These are phyloP conservation scores for Phragmites australis DNA, from an alignment of 176 grass and related monocot genomes.

Conservation along the genomic window DNA sequence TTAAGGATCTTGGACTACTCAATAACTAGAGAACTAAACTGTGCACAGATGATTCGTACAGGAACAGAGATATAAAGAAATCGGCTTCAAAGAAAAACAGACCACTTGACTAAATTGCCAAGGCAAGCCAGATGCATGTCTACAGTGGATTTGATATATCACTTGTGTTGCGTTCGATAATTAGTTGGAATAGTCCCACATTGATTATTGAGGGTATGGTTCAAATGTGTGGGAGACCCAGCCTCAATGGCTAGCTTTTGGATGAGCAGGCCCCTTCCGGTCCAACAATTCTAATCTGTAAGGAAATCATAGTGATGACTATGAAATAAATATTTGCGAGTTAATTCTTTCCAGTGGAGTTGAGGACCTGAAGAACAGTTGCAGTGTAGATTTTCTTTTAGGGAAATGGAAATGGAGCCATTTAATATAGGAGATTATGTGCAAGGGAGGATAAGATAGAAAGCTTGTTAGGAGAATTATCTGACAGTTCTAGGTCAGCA, in stretches of 20 bases:
- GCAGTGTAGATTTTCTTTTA: not conserved
- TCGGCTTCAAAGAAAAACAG: not conserved
- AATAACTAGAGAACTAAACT: not conserved
- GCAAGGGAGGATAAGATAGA: not conserved
- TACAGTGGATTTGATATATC: conserved; percentile 4
- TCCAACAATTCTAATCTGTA: not conserved
- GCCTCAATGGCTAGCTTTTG: not conserved
- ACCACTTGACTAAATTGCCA: not conserved
- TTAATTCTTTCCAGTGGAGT: not conserved
- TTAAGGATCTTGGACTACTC: not conserved
- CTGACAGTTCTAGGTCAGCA: not conserved
- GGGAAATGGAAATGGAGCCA: not conserved
- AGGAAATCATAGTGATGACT: not conserved
- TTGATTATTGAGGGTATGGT: not conserved
- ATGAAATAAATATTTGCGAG: not conserved
- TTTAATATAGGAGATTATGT: not conserved
- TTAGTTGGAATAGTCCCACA: not conserved
- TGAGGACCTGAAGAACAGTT: not conserved
- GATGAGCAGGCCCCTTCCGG: not conserved
- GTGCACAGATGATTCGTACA: not conserved
- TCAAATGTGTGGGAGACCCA: not conserved
- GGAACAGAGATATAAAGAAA: not conserved
- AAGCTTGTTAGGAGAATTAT: conserved; percentile 6
- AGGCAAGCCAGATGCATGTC: not conserved
- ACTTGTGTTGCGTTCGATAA: not conserved